Conservation (phyloP, 129 eudicot genomes). For the Flaveria bidentis region DNA sequence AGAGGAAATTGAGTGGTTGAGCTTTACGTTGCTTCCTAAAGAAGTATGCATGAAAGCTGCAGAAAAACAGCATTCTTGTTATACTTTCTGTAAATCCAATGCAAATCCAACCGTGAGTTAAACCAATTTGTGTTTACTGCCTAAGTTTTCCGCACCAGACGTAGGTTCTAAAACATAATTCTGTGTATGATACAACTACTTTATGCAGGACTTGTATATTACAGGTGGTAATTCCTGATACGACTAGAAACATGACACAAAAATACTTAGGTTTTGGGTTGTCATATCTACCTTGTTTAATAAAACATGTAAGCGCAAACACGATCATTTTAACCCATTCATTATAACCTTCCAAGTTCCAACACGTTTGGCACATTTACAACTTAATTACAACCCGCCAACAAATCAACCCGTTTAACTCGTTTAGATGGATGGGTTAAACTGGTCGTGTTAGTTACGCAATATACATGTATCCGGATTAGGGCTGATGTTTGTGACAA, state of each 20-base stretch:
- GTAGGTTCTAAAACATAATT: slow-evolving; percentile 8
- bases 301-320: neutral
- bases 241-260: neutral
- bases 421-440: neutral
- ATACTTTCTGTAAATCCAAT: neutral
- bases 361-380: neutral
- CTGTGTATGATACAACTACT: neutral
- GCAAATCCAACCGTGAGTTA: neutral
- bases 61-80: slow-evolving; percentile 14
- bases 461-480: too few species aligned
- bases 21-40: slow-evolving; percentile 37
- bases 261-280: neutral
- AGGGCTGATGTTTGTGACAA: neutral
- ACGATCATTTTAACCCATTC: neutral
- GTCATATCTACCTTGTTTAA: neutral
- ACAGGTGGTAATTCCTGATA: neutral
- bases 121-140: neutral
- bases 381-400: slow-evolving; percentile 3
- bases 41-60: slow-evolving; percentile 50
- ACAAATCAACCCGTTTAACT: neutral
- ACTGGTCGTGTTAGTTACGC: neutral
- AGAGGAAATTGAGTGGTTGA: slow-evolving; percentile 36
- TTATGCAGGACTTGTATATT: neutral
- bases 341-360: neutral
- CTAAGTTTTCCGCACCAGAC: neutral